phyloP scores from a whole-genome alignment of 2,329 filamentous ascomycete genomes.

The Exophiala aquamarina region DNA sequence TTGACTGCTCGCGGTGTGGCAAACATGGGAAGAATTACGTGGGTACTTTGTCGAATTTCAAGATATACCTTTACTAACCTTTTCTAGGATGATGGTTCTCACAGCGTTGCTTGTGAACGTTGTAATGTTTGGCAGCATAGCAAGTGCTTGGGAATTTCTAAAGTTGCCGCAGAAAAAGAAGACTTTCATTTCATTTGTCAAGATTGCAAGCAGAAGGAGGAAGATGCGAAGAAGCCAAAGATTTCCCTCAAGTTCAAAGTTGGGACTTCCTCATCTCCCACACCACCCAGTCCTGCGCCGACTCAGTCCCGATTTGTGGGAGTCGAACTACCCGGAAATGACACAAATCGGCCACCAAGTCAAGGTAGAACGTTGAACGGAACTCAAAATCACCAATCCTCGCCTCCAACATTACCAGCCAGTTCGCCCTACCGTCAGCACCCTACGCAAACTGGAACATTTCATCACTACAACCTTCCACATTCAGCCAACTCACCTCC shows the following conservation, averaged over 20 bases:
- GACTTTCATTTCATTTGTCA: conserved; percentile 86
- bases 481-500: conserved; percentile 24
- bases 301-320: conserved; percentile 8
- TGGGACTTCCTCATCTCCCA: conserved; percentile 34
- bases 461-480: conserved; percentile 33
- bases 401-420: conserved; percentile 9
- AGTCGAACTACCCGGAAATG: conserved; percentile 16
- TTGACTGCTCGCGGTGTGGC: conserved; percentile 87
- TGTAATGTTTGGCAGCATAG: conserved; percentile 98
- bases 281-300: conserved; percentile 20
- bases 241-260: conserved; percentile 61
- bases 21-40: conserved; percentile 78
- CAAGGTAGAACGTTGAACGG: conserved; percentile 23
- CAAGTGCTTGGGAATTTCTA: conserved; percentile 78
- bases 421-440: conserved; percentile 8
- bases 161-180: conserved; percentile 75
- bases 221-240: conserved; percentile 62
- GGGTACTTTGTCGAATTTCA: conserved; percentile 29
- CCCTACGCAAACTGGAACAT: conserved; percentile 11
- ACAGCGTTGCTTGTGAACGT: conserved; percentile 88
- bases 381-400: conserved; percentile 26
- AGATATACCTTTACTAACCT: conserved; percentile 26
- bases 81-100: conserved; percentile 77
- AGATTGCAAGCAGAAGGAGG: conserved; percentile 70
- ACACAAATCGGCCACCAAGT: conserved; percentile 1